Evolutionary conservation across 306 rosid genomes (phyloP).

Genomic region (Spatholobus suberectus): DNA sequence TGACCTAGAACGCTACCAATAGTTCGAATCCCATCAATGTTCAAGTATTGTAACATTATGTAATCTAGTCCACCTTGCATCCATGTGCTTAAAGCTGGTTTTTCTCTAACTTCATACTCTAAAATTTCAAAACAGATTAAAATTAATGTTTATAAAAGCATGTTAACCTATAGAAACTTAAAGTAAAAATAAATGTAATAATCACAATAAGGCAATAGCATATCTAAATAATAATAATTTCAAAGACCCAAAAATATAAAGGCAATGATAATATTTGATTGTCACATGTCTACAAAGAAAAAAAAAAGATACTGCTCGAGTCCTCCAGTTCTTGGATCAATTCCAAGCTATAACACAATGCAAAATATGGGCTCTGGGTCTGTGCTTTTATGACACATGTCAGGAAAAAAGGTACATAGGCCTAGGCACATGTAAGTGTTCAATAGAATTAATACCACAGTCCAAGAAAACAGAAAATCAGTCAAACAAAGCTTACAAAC

Average conservation of each 20-base stretch:
- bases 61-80: conserved; percentile 97
- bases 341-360: conserved; percentile 12
- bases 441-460: background rate
- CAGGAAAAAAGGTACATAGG: background rate
- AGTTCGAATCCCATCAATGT: conserved; percentile 90
- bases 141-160: conserved; percentile 23
- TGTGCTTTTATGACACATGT: background rate
- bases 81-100: conserved; percentile 81
- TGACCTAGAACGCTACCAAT: conserved; percentile 97
- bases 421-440: background rate
- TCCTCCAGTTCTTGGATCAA: conserved; percentile 7
- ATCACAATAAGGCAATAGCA: background rate
- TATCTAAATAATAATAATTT: background rate
- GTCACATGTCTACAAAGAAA: background rate
- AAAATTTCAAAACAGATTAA: conserved; percentile 36
- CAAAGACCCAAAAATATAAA: background rate
- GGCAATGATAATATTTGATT: background rate
- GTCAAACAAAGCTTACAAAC: background rate
- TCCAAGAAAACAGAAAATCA: conserved; percentile 11
- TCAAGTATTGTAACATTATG: conserved; percentile 93
- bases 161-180: conserved; percentile 8
- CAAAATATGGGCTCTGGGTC: background rate
- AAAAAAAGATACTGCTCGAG: background rate
- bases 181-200: conserved; percentile 17
- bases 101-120: conserved; percentile 97